Conservation (phyloP, 1,139 yeast genomes). For the Meyerozyma smithsonii region DNA sequence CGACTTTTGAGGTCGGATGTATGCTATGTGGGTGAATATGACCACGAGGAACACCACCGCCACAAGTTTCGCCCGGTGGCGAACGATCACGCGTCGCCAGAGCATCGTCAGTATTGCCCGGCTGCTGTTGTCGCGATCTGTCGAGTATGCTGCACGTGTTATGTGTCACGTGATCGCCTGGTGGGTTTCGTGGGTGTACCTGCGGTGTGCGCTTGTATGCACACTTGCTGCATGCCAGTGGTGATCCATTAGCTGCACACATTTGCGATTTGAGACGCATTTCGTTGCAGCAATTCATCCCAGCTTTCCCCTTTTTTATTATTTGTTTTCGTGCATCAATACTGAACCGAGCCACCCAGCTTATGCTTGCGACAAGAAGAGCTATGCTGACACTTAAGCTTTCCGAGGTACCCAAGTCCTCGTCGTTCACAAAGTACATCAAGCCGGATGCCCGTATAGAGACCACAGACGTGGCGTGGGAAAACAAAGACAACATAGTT, state of each 20-base stretch:
- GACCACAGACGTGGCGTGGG: slow-evolving; percentile 44
- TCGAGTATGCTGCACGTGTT: too few relatives aligned
- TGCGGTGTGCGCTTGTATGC: neutral
- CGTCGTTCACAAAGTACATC: slow-evolving; percentile 47
- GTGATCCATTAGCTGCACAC: neutral
- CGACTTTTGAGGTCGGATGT: neutral
- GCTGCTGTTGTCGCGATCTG: too few relatives aligned
- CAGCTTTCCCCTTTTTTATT: too few relatives aligned
- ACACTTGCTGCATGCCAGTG: neutral
- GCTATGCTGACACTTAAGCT: slow-evolving; percentile 9
- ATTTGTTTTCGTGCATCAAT: too few relatives aligned
- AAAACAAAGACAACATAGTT: slow-evolving; percentile 29
- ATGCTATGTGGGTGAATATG: neutral
- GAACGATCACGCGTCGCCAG: slow-evolving; percentile 1
- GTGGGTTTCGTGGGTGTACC: neutral
- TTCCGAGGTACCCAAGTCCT: slow-evolving; percentile 33
- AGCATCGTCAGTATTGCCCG: neutral
- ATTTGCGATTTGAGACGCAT: neutral
- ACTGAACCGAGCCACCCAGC: too few relatives aligned
- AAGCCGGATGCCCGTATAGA: slow-evolving; percentile 61
- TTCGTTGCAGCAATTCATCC: neutral
- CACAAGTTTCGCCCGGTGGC: slow-evolving; percentile 1
- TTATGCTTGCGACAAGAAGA: neutral
- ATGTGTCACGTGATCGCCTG: neutral
- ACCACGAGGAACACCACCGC: neutral